Conservation (phyloP, 2,329 filamentous ascomycete species). For the Mariannaea sp. region DNA sequence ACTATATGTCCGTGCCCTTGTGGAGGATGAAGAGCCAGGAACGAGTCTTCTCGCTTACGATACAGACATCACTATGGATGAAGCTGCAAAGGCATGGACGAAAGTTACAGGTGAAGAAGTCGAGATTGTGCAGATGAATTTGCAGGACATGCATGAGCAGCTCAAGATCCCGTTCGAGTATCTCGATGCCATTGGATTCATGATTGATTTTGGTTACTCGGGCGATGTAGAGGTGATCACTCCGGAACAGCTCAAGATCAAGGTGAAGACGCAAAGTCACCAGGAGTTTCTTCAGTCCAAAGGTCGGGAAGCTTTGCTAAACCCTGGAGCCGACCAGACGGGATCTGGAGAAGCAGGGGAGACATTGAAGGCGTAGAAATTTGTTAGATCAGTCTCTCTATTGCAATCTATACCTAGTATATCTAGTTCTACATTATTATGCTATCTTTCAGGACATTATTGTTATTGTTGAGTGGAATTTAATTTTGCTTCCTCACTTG, state of each 20-base stretch:
- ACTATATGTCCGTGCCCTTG: slow-evolving; percentile 49
- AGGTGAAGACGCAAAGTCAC: slow-evolving; percentile 36
- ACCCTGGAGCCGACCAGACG: neutral
- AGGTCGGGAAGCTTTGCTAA: slow-evolving; percentile 12
- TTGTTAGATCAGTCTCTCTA: neutral
- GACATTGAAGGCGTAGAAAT: neutral
- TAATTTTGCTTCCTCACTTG: too few relatives aligned
- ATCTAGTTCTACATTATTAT: too few relatives aligned
- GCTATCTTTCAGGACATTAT: too few relatives aligned
- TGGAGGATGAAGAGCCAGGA: slow-evolving; percentile 46
- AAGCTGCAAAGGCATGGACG: slow-evolving; percentile 44
- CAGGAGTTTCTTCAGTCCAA: slow-evolving; percentile 39
- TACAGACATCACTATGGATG: slow-evolving; percentile 40
- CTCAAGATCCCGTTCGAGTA: slow-evolving; percentile 45
- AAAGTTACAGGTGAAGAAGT: slow-evolving; percentile 45
- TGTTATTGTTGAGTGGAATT: too few relatives aligned
- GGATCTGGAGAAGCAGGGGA: neutral
- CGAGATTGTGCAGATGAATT: slow-evolving; percentile 35
- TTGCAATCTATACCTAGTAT: too few relatives aligned
- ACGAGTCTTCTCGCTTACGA: slow-evolving; percentile 53
- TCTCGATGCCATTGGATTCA: slow-evolving; percentile 42
- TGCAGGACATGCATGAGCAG: slow-evolving; percentile 42
- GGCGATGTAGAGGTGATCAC: slow-evolving; percentile 46
- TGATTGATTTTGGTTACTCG: slow-evolving; percentile 49
- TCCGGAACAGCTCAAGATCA: slow-evolving; percentile 45